Evolutionary conservation across 441 rosid genomes (phyloP), one percentile per base, ranked within the genome.

Genomic region (Gossypium schwendimanii): DNA sequence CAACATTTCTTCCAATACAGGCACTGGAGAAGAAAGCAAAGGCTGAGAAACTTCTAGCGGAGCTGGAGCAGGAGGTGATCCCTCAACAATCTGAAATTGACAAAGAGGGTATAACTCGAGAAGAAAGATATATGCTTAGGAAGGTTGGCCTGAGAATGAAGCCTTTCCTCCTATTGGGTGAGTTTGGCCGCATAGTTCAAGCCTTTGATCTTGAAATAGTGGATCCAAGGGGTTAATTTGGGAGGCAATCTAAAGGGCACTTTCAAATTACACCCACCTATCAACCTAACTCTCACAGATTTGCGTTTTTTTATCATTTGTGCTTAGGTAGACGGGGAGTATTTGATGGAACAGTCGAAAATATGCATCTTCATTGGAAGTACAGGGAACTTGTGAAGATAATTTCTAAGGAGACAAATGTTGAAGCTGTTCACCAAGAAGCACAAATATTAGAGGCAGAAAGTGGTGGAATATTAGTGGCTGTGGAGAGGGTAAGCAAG

Each of bases 331-430:
- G 92, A 81, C 81, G 94, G 69, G 96, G 96, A 4, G 89, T 89
- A 54, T 95, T 89, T 84, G 92, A 81, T 72, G 98, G 97, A 80
- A 91, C 96, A 60, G 78, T 91, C 73, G 97, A 92, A 85, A 92
- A 92, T 80, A 89, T 92, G 98, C 98, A 92, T 84, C 96, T 91
- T 72, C 98, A 95, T 77, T 91, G 98, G 99, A 92, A 92, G 84
- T 88, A 93, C 75, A 84, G 99, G 88, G 99, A 95, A 76, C 94
- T 93, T 75, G 94, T 92, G 81, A 95, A 91, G 87, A 78, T 95
- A 76, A 85, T 94, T 67, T 83, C 83, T 74, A 86, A 86, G 73
- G 92, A 88, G 80, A 81, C 57, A 74, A 83, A 81, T 79, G 76
- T 83, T 36, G 86, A 88, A 75, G 86, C 87, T 80, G 92, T 80